These are phyloP conservation scores for Colletotrichum sidae DNA, from an alignment of 2,329 filamentous ascomycete genomes.

Conservation along the genomic window DNA sequence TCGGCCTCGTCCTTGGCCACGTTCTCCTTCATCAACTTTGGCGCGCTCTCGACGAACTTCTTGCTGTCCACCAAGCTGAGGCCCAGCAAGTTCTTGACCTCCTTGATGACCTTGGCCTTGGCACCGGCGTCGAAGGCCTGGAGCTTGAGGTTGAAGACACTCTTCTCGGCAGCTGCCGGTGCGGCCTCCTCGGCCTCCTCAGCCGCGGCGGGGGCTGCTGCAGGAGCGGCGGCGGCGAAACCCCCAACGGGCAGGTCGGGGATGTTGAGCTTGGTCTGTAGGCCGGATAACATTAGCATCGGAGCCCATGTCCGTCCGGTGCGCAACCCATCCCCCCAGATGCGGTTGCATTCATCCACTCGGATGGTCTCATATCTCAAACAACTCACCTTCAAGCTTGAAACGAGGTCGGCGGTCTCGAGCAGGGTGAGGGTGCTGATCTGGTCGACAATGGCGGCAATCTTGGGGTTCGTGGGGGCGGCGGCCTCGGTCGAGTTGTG, in stretches of 20 bases:
- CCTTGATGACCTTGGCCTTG: slow-evolving; percentile 99
- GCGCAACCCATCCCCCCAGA: neutral
- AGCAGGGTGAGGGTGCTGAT: slow-evolving; percentile 98
- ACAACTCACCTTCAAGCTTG: slow-evolving; percentile 85
- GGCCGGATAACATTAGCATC: slow-evolving; percentile 17
- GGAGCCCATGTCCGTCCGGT: slow-evolving; percentile 8
- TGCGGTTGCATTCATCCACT: neutral
- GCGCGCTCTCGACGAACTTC: slow-evolving; percentile 99
- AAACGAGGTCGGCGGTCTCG: slow-evolving; percentile 96
- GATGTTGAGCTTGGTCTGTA: slow-evolving; percentile 93
- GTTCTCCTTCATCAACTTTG: slow-evolving; percentile 99
- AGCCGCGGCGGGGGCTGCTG: slow-evolving; percentile 66
- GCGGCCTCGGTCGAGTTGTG: slow-evolving; percentile 88
- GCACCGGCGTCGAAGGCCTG: slow-evolving; percentile 86
- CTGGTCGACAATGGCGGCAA: slow-evolving; percentile 94
- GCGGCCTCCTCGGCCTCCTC: slow-evolving; percentile 91
- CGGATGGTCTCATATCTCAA: neutral
- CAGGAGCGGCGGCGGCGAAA: slow-evolving; percentile 76
- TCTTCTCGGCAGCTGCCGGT: slow-evolving; percentile 92
- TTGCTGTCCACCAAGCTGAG: slow-evolving; percentile 98
- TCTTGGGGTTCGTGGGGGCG: slow-evolving; percentile 82
- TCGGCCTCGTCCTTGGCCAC: slow-evolving; percentile 99
- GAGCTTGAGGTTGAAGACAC: slow-evolving; percentile 96
- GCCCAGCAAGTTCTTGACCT: slow-evolving; percentile 96
- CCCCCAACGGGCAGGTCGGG: slow-evolving; percentile 96